Evolutionary conservation across 495 filamentous ascomycete species (phyloP).

Genomic region (Podospora comata): DNA sequence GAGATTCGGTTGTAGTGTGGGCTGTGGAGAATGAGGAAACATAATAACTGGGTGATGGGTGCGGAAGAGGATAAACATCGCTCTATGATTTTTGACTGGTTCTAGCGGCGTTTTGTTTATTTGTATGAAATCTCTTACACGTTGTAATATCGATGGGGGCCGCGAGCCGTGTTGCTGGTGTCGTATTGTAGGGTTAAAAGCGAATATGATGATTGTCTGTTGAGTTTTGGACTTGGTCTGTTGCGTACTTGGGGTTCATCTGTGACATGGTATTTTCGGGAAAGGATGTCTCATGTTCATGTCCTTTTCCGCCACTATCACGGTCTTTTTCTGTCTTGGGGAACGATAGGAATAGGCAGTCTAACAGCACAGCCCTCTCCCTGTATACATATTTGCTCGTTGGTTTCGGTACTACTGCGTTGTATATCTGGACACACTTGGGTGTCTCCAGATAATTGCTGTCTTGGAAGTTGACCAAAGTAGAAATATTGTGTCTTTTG

Average conservation of each 20-base stretch:
- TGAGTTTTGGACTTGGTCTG: not conserved
- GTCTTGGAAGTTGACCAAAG: too few relatives aligned
- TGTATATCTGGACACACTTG: too few relatives aligned
- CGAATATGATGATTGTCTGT: not conserved
- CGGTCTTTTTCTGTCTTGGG: slow-evolving; percentile 28
- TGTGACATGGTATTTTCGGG: not conserved
- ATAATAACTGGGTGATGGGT: not conserved
- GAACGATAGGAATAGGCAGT: too few relatives aligned
- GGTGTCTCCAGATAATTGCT: too few relatives aligned
- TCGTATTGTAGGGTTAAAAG: not conserved
- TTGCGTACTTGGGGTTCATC: not conserved
- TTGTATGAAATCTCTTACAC: slow-evolving; percentile 17
- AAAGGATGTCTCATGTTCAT: not conserved
- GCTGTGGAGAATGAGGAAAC: not conserved
- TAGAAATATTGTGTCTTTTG: too few relatives aligned
- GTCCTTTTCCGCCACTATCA: slow-evolving; percentile 17
- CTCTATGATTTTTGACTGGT: not conserved
- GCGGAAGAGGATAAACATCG: not conserved
- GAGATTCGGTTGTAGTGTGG: slow-evolving; percentile 7
- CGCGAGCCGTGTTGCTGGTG: slow-evolving; percentile 2
- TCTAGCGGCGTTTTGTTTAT: slow-evolving; percentile 9
- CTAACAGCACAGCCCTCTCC: too few relatives aligned
- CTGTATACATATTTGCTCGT: too few relatives aligned
- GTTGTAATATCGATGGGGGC: slow-evolving; percentile 15
- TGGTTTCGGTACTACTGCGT: too few relatives aligned